Conservation (phyloP, 225 moss, liverwort and hornwort species). For the Ulota crispa region DNA sequence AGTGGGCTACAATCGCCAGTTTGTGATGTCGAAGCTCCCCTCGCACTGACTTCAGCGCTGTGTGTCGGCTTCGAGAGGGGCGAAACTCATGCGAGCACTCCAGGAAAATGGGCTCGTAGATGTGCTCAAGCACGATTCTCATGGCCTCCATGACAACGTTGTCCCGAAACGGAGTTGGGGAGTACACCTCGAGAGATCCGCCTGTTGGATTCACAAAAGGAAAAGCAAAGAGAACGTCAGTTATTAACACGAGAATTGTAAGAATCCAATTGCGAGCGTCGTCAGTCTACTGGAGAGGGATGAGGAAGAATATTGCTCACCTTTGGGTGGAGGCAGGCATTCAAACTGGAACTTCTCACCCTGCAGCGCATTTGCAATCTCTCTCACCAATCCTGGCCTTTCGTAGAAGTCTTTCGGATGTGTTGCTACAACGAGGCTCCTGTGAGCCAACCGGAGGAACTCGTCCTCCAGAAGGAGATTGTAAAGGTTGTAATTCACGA, state of each 20-base stretch:
- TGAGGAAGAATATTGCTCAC: neutral
- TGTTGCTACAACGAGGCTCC: slow-evolving; percentile 28
- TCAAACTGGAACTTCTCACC: slow-evolving; percentile 53
- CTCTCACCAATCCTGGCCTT: slow-evolving; percentile 37
- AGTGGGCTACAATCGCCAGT: slow-evolving; percentile 28
- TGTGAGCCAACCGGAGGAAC: slow-evolving; percentile 44
- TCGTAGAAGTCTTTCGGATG: slow-evolving; percentile 37
- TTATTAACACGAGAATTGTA: neutral
- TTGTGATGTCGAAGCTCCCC: slow-evolving; percentile 43
- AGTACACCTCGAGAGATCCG: slow-evolving; percentile 9
- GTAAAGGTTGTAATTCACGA: slow-evolving; percentile 54
- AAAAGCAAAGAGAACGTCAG: neutral
- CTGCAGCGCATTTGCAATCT: slow-evolving; percentile 32
- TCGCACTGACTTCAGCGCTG: slow-evolving; percentile 41
- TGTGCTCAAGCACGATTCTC: slow-evolving; percentile 42
- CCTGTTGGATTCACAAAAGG: neutral
- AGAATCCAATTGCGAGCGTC: neutral
- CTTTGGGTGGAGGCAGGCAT: slow-evolving; percentile 22
- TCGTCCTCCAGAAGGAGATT: slow-evolving; percentile 40
- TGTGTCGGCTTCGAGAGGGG: slow-evolving; percentile 49
- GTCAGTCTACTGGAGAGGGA: neutral
- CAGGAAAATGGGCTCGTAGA: slow-evolving; percentile 50
- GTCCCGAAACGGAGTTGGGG: slow-evolving; percentile 41
- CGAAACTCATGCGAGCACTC: slow-evolving; percentile 51
- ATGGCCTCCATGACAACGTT: slow-evolving; percentile 54